Conservation (phyloP, 352 stramenopile species). For the Globisporangium nagaii region DNA sequence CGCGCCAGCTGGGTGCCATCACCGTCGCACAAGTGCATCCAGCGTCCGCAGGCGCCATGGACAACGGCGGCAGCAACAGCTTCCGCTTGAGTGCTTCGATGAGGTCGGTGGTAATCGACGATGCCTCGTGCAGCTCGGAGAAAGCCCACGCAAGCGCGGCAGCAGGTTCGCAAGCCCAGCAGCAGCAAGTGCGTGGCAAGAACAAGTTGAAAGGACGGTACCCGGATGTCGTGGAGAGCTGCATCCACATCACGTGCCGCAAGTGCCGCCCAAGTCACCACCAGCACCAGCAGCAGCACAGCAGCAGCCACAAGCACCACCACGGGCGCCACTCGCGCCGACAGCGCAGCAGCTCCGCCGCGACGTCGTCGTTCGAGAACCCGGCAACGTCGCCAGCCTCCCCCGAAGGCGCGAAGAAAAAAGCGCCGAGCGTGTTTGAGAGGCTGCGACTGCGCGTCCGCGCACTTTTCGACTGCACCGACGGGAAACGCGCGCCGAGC, state of each 20-base stretch:
- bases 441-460: slow-evolving; percentile 35
- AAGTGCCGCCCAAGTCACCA: slow-evolving; percentile 28
- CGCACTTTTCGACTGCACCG: slow-evolving; percentile 14
- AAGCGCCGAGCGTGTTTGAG: slow-evolving; percentile 30
- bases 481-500: not conserved
- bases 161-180: not conserved
- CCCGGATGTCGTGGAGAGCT: slow-evolving; percentile 62
- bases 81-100: not conserved
- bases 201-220: slow-evolving; percentile 24
- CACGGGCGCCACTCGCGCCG: not conserved
- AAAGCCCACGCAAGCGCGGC: not conserved
- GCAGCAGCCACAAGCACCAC: not conserved
- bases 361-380: not conserved
- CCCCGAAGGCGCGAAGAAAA: slow-evolving; percentile 8
- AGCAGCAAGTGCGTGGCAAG: slow-evolving; percentile 12
- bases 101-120: not conserved
- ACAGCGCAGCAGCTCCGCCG: not conserved
- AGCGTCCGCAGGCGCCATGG: not conserved
- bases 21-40: slow-evolving; percentile 32
- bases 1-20: slow-evolving; percentile 23
- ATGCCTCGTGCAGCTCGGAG: not conserved
- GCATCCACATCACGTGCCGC: slow-evolving; percentile 61
- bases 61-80: not conserved
- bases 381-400: not conserved
- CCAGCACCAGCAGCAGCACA: slow-evolving; percentile 18